Conservation (phyloP, 768 basidiomycete genomes). For the Hygrocybe coccinea region DNA sequence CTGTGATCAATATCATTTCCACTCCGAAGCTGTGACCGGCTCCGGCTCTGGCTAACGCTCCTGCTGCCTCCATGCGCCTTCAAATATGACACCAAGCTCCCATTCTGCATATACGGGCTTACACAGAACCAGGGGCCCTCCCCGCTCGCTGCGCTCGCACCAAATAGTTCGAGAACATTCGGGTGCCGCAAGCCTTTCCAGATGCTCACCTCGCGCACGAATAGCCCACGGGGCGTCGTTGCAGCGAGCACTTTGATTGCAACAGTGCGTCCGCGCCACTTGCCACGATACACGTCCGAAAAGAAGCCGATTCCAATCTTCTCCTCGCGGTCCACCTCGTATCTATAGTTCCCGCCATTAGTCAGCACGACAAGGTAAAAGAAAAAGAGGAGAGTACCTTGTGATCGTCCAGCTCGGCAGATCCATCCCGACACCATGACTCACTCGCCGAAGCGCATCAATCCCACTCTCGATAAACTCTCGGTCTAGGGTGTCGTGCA, state of each 20-base stretch:
- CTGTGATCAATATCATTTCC: too few relatives aligned
- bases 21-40: not conserved
- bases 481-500: conserved; percentile 51
- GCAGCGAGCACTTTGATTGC: conserved; percentile 70
- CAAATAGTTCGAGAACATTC: conserved; percentile 69
- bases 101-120: conserved; percentile 63
- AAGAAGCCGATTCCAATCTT: conserved; percentile 73
- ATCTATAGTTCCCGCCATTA: conserved; percentile 32
- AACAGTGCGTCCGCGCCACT: conserved; percentile 61
- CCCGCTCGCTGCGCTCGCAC: conserved; percentile 67
- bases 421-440: conserved; percentile 35
- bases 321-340: conserved; percentile 68
- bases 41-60: conserved; percentile 6
- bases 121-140: conserved; percentile 79
- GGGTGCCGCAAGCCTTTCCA: conserved; percentile 69
- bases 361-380: not conserved
- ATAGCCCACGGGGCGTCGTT: conserved; percentile 56
- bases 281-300: conserved; percentile 73
- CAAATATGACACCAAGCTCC: conserved; percentile 58
- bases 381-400: conserved; percentile 30
- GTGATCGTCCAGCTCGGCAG: conserved; percentile 79
- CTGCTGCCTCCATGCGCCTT: conserved; percentile 22
- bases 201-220: conserved; percentile 63
- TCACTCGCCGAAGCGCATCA: conserved; percentile 64
- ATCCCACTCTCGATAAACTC: conserved; percentile 72